These are phyloP conservation scores for Phragmites australis DNA, from an alignment of 176 grass and related monocot species.

Conservation along the genomic window DNA sequence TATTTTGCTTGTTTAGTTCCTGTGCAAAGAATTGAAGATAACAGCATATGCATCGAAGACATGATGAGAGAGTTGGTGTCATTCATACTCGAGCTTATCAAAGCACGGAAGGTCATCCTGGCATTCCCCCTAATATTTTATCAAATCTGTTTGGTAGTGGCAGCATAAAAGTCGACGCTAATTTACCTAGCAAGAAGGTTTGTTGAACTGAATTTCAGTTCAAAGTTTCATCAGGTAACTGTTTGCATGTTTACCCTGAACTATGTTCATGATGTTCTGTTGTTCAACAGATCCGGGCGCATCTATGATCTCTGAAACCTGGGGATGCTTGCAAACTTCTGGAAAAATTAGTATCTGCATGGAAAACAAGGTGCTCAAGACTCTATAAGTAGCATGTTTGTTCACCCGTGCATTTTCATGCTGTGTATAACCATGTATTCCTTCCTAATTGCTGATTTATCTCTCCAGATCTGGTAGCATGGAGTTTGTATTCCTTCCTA, in stretches of 20 bases:
- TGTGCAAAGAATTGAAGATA: slow-evolving; percentile 72
- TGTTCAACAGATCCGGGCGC: slow-evolving; percentile 65
- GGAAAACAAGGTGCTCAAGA: slow-evolving; percentile 65
- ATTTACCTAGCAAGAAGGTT: slow-evolving; percentile 77
- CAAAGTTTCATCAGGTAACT: neutral
- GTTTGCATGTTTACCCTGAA: slow-evolving; percentile 13
- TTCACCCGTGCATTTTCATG: neutral
- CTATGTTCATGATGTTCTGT: neutral
- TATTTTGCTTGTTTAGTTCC: slow-evolving; percentile 51
- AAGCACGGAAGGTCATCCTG: slow-evolving; percentile 29
- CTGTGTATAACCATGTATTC: neutral
- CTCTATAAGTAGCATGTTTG: slow-evolving; percentile 14
- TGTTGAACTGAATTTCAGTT: slow-evolving; percentile 30
- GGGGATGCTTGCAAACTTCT: slow-evolving; percentile 72
- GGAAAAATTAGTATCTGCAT: slow-evolving; percentile 64
- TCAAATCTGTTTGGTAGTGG: slow-evolving; percentile 39
- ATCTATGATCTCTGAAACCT: slow-evolving; percentile 64
- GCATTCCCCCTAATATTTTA: slow-evolving; percentile 40
- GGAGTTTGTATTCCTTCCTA: neutral
- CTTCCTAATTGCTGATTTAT: slow-evolving; percentile 13
- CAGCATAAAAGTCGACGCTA: slow-evolving; percentile 40
- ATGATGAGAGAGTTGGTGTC: slow-evolving; percentile 62
- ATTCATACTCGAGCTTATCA: slow-evolving; percentile 43
- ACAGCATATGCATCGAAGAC: slow-evolving; percentile 76
- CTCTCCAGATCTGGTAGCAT: slow-evolving; percentile 68